Evolutionary conservation across 2,329 filamentous ascomycete genomes (phyloP).

Genomic region (Neoascochyta sp.): DNA sequence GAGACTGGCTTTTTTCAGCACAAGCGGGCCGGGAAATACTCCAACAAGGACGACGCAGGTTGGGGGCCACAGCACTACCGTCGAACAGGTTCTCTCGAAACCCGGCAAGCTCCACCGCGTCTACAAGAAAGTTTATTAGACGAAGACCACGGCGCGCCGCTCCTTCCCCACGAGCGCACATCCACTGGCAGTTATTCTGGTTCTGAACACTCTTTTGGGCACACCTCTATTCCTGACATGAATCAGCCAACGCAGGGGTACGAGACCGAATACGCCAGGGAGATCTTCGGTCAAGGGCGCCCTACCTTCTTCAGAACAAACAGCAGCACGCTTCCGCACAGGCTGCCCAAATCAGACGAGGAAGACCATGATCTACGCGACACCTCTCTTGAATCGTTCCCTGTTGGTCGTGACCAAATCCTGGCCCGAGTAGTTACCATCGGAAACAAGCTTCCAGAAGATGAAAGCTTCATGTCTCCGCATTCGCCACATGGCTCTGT

Average conservation of each 20-base stretch:
- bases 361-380: slow-evolving; percentile 28
- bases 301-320: slow-evolving; percentile 17
- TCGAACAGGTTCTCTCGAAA: too few species aligned
- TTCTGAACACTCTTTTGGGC: slow-evolving; percentile 14
- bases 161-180: slow-evolving; percentile 23
- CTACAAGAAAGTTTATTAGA: slow-evolving; percentile 1
- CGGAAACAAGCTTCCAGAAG: slow-evolving; percentile 22
- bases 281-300: slow-evolving; percentile 9
- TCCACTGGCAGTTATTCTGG: slow-evolving; percentile 10
- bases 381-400: slow-evolving; percentile 27
- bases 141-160: slow-evolving; percentile 12
- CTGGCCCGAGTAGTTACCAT: slow-evolving; percentile 29
- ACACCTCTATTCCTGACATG: too few species aligned
- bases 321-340: slow-evolving; percentile 25
- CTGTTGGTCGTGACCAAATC: slow-evolving; percentile 25
- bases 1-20: slow-evolving; percentile 27
- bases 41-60: slow-evolving; percentile 5
- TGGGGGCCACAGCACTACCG: slow-evolving; percentile 12
- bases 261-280: slow-evolving; percentile 8
- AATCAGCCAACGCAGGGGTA: slow-evolving; percentile 11
- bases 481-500: slow-evolving; percentile 24
- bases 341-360: slow-evolving; percentile 25
- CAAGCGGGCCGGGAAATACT: slow-evolving; percentile 17
- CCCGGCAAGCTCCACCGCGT: too few species aligned
- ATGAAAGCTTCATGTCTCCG: slow-evolving; percentile 15